Percentiles rank a stretch among this genome's conserved stretches.
Conservation (phyloP, 805 yeast genomes). For the Metschnikowia kofuensis region DNA sequence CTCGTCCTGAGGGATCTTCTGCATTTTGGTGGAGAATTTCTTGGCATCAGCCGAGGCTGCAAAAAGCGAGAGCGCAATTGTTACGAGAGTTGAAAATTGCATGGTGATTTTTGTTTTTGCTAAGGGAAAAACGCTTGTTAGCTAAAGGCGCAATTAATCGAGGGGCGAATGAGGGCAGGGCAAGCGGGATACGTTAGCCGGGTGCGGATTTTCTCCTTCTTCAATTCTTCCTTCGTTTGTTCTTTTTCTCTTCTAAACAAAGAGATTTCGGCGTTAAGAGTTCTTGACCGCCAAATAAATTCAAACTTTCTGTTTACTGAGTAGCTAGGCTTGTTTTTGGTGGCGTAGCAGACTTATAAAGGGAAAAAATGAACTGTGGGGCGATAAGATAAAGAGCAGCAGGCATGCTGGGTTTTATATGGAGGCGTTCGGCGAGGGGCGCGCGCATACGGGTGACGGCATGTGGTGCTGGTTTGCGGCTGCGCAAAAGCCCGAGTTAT, state of each 20-base stretch:
- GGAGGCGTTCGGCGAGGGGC: neutral
- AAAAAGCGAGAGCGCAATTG: constrained; percentile 41
- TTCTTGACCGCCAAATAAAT: no score
- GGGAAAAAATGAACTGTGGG: constrained; percentile 4
- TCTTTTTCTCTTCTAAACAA: no score
- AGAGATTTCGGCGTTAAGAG: no score
- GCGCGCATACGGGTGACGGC: neutral
- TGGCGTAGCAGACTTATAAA: constrained; percentile 7
- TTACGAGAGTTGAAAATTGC: constrained; percentile 39
- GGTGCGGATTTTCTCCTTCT: no score
- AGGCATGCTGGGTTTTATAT: constrained; percentile 5
- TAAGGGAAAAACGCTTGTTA: neutral
- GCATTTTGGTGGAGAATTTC: constrained; percentile 53
- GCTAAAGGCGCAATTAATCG: neutral
- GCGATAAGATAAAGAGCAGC: constrained; percentile 12
- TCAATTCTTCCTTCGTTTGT: no score
- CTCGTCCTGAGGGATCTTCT: constrained; percentile 57
- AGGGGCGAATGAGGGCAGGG: no score
- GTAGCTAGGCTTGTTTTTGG: neutral
- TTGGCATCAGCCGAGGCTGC: constrained; percentile 45
- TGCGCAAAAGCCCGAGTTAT: neutral
- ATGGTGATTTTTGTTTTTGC: constrained; percentile 14
- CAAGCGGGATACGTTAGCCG: no score
- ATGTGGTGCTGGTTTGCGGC: neutral
- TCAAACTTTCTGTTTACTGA: neutral